A percentile compares a stretch with the other conserved stretches of the same genome.
phyloP scores from a whole-genome alignment of 176 grass and related monocot species.

The Zoysia japonica region DNA sequence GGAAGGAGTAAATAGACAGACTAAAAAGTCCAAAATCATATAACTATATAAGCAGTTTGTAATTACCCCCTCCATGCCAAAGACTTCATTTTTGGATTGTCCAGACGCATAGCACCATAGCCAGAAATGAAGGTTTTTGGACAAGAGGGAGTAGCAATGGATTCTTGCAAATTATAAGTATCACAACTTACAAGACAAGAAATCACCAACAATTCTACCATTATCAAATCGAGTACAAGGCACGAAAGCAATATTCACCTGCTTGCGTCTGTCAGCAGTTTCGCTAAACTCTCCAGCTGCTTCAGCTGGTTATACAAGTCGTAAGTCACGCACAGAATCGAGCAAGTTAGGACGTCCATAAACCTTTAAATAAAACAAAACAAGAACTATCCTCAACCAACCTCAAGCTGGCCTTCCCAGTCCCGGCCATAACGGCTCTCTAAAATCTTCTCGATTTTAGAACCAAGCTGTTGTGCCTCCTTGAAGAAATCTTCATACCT shows the following conservation, averaged over 20 bases:
- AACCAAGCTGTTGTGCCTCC: constrained; percentile 60
- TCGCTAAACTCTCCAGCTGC: constrained; percentile 59
- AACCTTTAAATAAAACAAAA: constrained; percentile 10
- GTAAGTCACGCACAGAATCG: constrained; percentile 31
- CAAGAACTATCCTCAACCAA: constrained; percentile 28
- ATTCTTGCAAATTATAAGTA: background rate
- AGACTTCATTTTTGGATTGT: background rate
- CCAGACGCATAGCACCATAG: background rate
- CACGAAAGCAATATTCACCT: constrained; percentile 43
- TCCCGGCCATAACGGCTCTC: constrained; percentile 54
- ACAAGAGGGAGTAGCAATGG: background rate
- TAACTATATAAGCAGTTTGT: background rate
- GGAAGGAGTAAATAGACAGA: background rate
- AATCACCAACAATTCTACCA: background rate
- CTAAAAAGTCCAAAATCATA: background rate
- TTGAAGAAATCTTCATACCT: constrained; percentile 77
- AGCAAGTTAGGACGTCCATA: constrained; percentile 24
- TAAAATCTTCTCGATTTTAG: constrained; percentile 53
- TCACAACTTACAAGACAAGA: constrained; percentile 11
- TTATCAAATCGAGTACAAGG: constrained; percentile 17
- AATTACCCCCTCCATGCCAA: background rate
- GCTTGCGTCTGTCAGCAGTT: constrained; percentile 67
- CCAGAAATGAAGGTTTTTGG: background rate
- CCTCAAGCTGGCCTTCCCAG: constrained; percentile 80
- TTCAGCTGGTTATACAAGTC: constrained; percentile 64